Percentiles rank a stretch among this genome's conserved stretches.
phyloP scores from a whole-genome alignment of 495 filamentous ascomycete species.

The Rhizodiscina lignyota region DNA sequence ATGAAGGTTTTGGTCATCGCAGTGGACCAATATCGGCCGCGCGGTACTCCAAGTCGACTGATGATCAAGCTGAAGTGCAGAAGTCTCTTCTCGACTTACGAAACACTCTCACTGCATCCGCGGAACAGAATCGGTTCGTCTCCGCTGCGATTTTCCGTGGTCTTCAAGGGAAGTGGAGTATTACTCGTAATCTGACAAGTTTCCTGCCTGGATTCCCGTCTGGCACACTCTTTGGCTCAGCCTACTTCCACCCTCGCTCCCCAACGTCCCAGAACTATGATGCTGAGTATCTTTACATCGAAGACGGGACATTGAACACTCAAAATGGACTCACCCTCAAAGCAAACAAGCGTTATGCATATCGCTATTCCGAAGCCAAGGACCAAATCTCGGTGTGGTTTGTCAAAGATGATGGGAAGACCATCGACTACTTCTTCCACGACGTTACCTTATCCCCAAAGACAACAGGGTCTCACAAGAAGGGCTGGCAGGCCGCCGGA shows the following conservation, averaged over 20 bases:
- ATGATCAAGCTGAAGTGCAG: slow-evolving; percentile 5
- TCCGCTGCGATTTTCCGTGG: slow-evolving; percentile 53
- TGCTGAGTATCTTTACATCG: slow-evolving; percentile 49
- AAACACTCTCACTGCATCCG: slow-evolving; percentile 6
- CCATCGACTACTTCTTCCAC: slow-evolving; percentile 53
- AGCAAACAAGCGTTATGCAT: slow-evolving; percentile 27
- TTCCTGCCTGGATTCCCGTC: slow-evolving; percentile 32
- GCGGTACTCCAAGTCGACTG: neutral
- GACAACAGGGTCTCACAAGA: slow-evolving; percentile 5
- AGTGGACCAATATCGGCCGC: slow-evolving; percentile 3
- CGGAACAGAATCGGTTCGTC: slow-evolving; percentile 24
- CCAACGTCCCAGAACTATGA: slow-evolving; percentile 14
- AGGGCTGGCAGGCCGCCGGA: slow-evolving; percentile 37
- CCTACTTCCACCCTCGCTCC: slow-evolving; percentile 42
- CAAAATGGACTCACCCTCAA: slow-evolving; percentile 18
- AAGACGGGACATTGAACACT: slow-evolving; percentile 40
- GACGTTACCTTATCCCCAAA: slow-evolving; percentile 26
- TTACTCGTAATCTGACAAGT: slow-evolving; percentile 32
- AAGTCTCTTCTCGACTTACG: slow-evolving; percentile 8
- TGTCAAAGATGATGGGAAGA: slow-evolving; percentile 35
- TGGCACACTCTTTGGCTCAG: slow-evolving; percentile 42
- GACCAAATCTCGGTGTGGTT: slow-evolving; percentile 54
- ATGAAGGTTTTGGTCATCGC: slow-evolving; percentile 6
- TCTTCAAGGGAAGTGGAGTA: slow-evolving; percentile 56
- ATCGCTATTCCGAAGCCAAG: slow-evolving; percentile 35